A percentile compares a stretch with the other conserved stretches of the same genome.
Conservation (phyloP, 352 stramenopile genomes). For the Globisporangium carolinianum region DNA sequence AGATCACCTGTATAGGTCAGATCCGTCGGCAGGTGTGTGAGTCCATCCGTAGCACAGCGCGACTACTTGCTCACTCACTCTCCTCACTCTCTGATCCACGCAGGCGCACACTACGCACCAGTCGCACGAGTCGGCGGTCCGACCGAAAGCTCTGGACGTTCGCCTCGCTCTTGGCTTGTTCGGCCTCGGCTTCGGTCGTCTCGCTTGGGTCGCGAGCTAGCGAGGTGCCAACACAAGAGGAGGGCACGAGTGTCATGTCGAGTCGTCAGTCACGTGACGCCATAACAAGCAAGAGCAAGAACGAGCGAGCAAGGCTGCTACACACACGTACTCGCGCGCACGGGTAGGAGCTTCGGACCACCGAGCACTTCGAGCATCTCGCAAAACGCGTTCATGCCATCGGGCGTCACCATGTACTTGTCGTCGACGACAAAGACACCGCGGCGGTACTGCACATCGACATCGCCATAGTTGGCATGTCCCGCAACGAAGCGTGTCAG, state of each 20-base stretch:
- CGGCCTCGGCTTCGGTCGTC: conserved; percentile 43
- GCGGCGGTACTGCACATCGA: conserved; percentile 26
- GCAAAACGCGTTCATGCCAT: conserved; percentile 41
- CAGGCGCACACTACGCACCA: conserved; percentile 24
- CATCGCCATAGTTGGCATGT: not conserved
- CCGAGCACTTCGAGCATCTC: conserved; percentile 50
- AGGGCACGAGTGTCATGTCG: too few species aligned
- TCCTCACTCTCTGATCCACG: too few species aligned
- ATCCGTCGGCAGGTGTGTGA: too few species aligned
- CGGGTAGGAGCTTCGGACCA: conserved; percentile 53
- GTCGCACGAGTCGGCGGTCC: conserved; percentile 61
- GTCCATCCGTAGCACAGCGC: too few species aligned
- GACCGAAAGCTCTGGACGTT: conserved; percentile 82
- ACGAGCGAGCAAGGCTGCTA: not conserved
- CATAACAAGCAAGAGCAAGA: not conserved
- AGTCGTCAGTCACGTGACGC: not conserved
- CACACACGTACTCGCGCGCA: conserved; percentile 30
- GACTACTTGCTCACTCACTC: too few species aligned
- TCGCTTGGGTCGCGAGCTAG: conserved; percentile 35
- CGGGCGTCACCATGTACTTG: conserved; percentile 30
- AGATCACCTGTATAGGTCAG: conserved; percentile 32
- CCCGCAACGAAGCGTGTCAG: too few species aligned
- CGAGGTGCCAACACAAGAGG: not conserved
- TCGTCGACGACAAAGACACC: conserved; percentile 44
- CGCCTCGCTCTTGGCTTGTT: conserved; percentile 50